Conservation (phyloP, 139 green algal genomes). For the Coelastrella sp. region DNA sequence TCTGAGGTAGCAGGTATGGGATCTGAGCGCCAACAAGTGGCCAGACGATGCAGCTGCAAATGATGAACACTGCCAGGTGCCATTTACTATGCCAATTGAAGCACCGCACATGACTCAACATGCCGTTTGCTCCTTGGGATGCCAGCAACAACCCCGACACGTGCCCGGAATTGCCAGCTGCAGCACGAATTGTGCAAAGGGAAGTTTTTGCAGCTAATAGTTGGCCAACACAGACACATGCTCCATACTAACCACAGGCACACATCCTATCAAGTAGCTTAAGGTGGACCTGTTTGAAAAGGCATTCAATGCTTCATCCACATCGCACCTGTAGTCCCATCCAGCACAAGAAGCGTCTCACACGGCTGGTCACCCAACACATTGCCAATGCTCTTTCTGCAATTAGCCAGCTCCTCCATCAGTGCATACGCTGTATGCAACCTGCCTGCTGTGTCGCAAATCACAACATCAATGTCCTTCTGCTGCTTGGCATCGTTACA, state of each 20-base stretch:
- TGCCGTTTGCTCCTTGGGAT: no score
- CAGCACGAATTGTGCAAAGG: background rate
- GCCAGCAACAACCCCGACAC: no score
- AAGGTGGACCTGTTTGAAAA: background rate
- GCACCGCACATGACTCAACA: no score
- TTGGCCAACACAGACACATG: background rate
- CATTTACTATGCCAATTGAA: no score
- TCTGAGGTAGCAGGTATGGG: background rate
- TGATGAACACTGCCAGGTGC: no score
- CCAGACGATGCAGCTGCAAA: no score
- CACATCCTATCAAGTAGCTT: background rate
- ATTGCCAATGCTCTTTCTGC: slow-evolving; percentile 41
- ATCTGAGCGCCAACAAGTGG: no score
- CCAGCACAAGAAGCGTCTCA: slow-evolving; percentile 96
- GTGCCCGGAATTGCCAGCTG: no score
- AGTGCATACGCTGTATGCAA: slow-evolving; percentile 96
- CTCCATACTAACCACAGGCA: background rate
- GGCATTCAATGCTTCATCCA: background rate
- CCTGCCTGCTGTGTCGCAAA: slow-evolving; percentile 93
- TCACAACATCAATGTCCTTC: slow-evolving; percentile 79
- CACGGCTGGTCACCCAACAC: slow-evolving; percentile 56
- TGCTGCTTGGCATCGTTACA: slow-evolving; percentile 54
- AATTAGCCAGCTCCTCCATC: slow-evolving; percentile 90
- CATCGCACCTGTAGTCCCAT: slow-evolving; percentile 91
- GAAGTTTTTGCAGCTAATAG: no score